Conservation (phyloP, 805 yeast genomes). For the Myxozyma melibiosi region DNA sequence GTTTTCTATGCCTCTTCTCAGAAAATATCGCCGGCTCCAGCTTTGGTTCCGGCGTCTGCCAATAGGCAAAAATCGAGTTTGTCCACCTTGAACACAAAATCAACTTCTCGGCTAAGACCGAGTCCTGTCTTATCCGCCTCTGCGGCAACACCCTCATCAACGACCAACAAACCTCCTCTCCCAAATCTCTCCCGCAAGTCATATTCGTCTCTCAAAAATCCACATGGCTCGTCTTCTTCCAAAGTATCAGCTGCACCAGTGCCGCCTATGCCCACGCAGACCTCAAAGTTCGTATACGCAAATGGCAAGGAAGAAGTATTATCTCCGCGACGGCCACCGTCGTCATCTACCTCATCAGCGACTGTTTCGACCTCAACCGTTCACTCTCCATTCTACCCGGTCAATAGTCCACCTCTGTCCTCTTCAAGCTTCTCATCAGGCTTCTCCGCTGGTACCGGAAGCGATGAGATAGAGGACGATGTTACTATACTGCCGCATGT, state of each 20-base stretch:
- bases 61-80: neutral
- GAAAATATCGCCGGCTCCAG: neutral
- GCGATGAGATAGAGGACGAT: neutral
- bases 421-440: slow-evolving; percentile 6
- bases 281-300: slow-evolving; percentile 29
- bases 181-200: slow-evolving; percentile 1
- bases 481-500: neutral
- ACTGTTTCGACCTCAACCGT: neutral
- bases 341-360: neutral
- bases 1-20: neutral
- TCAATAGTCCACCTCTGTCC: slow-evolving; percentile 6
- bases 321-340: slow-evolving; percentile 14
- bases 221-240: neutral
- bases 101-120: slow-evolving; percentile 4
- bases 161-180: neutral
- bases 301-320: slow-evolving; percentile 32
- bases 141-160: neutral
- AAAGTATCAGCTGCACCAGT: neutral
- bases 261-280: neutral
- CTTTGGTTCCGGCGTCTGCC: neutral
- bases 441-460: neutral
- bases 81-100: neutral
- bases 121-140: neutral
- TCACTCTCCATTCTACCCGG: neutral
- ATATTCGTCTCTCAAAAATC: neutral